Percentiles rank a stretch among this genome's conserved stretches.
Evolutionary conservation across 441 rosid genomes (phyloP).

Genomic region (Adansonia grandidieri): DNA sequence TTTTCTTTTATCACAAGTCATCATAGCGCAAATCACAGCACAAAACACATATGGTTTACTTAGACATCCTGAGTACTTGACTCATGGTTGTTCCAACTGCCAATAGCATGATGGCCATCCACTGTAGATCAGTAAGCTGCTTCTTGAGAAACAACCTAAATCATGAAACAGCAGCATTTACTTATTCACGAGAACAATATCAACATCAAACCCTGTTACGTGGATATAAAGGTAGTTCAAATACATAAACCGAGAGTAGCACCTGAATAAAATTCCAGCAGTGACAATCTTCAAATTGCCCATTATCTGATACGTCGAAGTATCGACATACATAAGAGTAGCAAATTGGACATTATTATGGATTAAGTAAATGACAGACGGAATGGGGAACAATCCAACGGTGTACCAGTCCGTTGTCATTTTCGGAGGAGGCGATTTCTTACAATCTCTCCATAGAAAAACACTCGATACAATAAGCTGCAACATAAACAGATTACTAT

Average conservation of each 20-base stretch:
- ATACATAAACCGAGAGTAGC: neutral
- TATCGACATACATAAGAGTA: constrained; percentile 30
- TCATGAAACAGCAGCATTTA: constrained; percentile 5
- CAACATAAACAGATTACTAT: neutral
- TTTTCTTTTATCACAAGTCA: constrained; percentile 1
- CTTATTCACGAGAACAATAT: constrained; percentile 3
- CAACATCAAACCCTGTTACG: neutral
- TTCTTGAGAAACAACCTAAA: constrained; percentile 33
- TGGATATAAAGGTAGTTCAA: constrained; percentile 9
- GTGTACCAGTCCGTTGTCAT: constrained; percentile 31
- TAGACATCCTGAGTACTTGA: constrained; percentile 19
- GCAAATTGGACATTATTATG: constrained; percentile 34
- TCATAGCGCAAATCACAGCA: neutral
- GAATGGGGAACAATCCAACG: constrained; percentile 30
- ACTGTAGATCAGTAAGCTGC: constrained; percentile 31
- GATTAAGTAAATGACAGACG: constrained; percentile 27
- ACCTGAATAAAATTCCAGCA: constrained; percentile 31
- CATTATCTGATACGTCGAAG: constrained; percentile 31
- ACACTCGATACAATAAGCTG: constrained; percentile 32
- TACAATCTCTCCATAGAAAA: constrained; percentile 27
- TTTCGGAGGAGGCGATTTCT: constrained; percentile 27
- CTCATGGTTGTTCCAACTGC: constrained; percentile 35
- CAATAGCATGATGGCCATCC: constrained; percentile 31
- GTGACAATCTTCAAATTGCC: constrained; percentile 34
- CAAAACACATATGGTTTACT: neutral